Conservation (phyloP, 441 rosid genomes). For the Euphorbia schlechtendalii region DNA sequence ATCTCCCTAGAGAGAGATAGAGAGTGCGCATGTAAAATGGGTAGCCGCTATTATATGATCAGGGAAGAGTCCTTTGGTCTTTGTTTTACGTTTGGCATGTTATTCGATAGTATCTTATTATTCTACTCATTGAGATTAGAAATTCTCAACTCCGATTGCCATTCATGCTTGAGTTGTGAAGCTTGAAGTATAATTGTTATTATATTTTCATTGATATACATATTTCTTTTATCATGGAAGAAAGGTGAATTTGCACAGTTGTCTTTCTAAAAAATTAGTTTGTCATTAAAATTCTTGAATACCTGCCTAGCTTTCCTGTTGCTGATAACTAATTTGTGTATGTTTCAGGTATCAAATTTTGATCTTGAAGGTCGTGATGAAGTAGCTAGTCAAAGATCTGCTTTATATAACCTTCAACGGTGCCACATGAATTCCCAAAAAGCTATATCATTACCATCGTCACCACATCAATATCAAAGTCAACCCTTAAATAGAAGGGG, state of each 20-base stretch:
- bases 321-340: conserved; percentile 12
- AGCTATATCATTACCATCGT: conserved; percentile 92
- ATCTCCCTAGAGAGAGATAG: not conserved
- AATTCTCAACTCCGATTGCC: too few species aligned
- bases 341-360: conserved; percentile 51
- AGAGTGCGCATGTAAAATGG: not conserved
- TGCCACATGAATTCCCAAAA: conserved; percentile 67
- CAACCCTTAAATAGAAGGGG: conserved; percentile 54
- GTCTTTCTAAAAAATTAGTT: too few species aligned
- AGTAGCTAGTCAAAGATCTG: conserved; percentile 63
- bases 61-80: too few species aligned
- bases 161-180: not conserved
- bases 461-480: conserved; percentile 78
- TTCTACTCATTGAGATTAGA: not conserved
- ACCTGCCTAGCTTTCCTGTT: not conserved
- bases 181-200: not conserved
- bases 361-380: conserved; percentile 50
- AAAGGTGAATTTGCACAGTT: not conserved
- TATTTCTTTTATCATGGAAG: not conserved
- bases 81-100: too few species aligned
- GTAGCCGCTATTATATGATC: not conserved
- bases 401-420: conserved; percentile 40
- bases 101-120: too few species aligned
- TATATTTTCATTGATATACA: not conserved
- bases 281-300: too few species aligned